phyloP scores from a whole-genome alignment of 2,329 filamentous ascomycete genomes.

The Aspergillus cejpii region DNA sequence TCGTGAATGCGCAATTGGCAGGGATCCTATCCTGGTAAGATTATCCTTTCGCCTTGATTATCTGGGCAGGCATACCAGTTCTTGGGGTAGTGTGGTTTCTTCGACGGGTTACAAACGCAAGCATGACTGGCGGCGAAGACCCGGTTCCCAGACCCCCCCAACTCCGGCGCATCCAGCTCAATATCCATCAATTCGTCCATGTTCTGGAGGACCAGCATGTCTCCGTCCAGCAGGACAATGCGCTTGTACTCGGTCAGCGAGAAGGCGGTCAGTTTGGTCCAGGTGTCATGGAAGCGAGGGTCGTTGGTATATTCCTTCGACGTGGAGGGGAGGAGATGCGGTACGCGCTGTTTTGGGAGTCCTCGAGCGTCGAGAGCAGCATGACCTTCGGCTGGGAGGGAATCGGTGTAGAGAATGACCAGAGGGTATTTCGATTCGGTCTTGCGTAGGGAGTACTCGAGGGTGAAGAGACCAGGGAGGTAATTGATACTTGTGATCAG shows the following conservation, averaged over 20 bases:
- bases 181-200: slow-evolving; percentile 94
- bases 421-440: slow-evolving; percentile 65
- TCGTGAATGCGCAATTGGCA: slow-evolving; percentile 56
- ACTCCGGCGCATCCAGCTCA: slow-evolving; percentile 55
- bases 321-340: slow-evolving; percentile 62
- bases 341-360: slow-evolving; percentile 64
- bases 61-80: slow-evolving; percentile 52
- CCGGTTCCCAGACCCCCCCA: slow-evolving; percentile 48
- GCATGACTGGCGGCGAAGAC: slow-evolving; percentile 81
- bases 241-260: slow-evolving; percentile 68
- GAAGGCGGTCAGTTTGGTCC: slow-evolving; percentile 79
- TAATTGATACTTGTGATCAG: slow-evolving; percentile 81
- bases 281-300: slow-evolving; percentile 81
- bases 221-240: slow-evolving; percentile 77
- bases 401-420: slow-evolving; percentile 73
- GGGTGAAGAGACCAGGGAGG: slow-evolving; percentile 72
- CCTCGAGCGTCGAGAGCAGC: slow-evolving; percentile 61
- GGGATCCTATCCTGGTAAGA: slow-evolving; percentile 35
- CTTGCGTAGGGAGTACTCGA: slow-evolving; percentile 67
- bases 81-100: slow-evolving; percentile 68
- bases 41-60: not conserved
- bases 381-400: slow-evolving; percentile 62
- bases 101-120: slow-evolving; percentile 77
- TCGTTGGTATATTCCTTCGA: slow-evolving; percentile 66
- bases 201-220: slow-evolving; percentile 76